Base-by-base conservation (phyloP, 768 basidiomycete species). In the Tephrocybe rancida region DNA sequence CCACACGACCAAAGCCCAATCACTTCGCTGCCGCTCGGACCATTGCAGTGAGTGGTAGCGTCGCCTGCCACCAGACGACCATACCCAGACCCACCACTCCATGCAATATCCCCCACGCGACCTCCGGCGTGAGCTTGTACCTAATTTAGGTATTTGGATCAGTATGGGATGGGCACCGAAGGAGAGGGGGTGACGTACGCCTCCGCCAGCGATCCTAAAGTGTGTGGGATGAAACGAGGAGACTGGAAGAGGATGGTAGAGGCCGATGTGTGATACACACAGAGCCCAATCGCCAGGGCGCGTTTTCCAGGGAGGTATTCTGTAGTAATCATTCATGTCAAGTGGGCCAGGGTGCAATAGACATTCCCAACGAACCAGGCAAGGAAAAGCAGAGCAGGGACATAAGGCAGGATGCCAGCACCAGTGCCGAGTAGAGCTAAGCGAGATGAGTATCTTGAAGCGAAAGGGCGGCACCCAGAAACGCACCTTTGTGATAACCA, bases 271-370 rank as follows among this genome's bases (percentile, higher is more conserved):
- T 94, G 91, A 67, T 93, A 94, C 13, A 92, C 61, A 56, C 86
- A 85, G 2, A 94, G 79, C 9, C 77, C 83, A 25, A 94, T 85
- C 2, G 88, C 92, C 8, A 93, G 68, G 0, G 89, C 92, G 14
- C 92, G 84, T 73, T 94, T 94, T 10, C 90, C 90, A 0, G 91
- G 92, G 2, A 93, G 72, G 68, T 89, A 92, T 60, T 93, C 91
- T 90, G 56, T 35, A 13, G 24, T 32, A 4, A 37, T 27, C 25
- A 18, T 19, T 11, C 5, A 25, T 8, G 44, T 32, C 5, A 27
- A 35, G 35, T 55, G 35, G n/a, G 25, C 16, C 24, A 22, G 18
- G 13, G 9, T 18, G 25, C 25, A n/a, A 25, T 6, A 19, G 22
- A 21, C 38, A 6, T 41, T 34, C 5, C 6, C n/a, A 25, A 74